Evolutionary conservation across 1,284 basidiomycete species (phyloP), one percentile per base, ranked within the genome.

Genomic region (Austroboletus niveus): DNA sequence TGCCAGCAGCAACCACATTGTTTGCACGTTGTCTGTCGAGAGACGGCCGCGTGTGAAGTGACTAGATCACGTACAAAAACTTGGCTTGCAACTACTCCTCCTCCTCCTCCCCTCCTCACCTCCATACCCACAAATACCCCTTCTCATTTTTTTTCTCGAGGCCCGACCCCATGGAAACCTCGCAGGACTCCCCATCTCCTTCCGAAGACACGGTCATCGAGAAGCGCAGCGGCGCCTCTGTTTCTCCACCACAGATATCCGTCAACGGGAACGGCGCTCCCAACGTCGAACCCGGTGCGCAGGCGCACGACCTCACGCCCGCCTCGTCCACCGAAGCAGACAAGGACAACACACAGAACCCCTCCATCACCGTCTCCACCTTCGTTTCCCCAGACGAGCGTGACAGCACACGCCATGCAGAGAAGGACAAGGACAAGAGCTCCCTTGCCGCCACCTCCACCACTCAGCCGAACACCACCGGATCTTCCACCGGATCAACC

Each of bases 391-490:
- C 69, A 52, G 68, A 65, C 54, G 65, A 67, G 62, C 60, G 62
- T 60, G 59, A 72, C 61, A 60, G 65, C 56, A 51, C 59, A 40
- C 64, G 64, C 60, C 57, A 66, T 55, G 48, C 58, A 59, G 58
- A 75, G 47, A 76, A 73, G 52, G 75, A 77, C 59, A 74, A 72
- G 61, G 69, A 70, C 59, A 72, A 70, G 57, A 73, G 68, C 51
- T 79, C 78, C 11, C 66, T 76, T 20, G 65, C 63, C 58, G 69
- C 60, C 68, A 74, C 70, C 61, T 71, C 72, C 6, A 64, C 62
- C 43, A 66, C 50, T 10, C 69, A 69, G 42, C 69, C 66, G 38
- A 70, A 69, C 27, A 59, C 62, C 15, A 57, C 57, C 8, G 56
- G 55, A 4, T 65, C 64, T 49, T 60, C 66, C 24, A 55, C 68